A percentile compares a stretch with the other conserved stretches of the same genome.
Evolutionary conservation across 2,329 filamentous ascomycete genomes (phyloP).

Genomic region (Fusarium drepaniforme): DNA sequence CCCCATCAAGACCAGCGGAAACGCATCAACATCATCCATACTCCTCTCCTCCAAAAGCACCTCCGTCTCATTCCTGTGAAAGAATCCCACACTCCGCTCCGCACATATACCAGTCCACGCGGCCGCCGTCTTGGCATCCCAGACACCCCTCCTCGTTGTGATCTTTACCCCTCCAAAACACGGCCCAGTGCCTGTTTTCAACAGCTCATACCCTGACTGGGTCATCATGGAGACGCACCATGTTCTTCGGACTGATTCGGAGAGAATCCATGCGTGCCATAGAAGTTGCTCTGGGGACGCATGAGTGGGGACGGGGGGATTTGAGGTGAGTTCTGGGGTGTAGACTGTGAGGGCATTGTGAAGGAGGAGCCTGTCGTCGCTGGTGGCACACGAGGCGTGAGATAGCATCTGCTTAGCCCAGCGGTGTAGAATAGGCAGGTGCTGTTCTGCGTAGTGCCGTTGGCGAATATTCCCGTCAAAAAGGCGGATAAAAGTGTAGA

Average conservation of each 20-base stretch:
- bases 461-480: constrained; percentile 40
- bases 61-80: constrained; percentile 27
- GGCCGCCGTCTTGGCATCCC: constrained; percentile 41
- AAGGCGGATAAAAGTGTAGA: constrained; percentile 41
- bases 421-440: constrained; percentile 23
- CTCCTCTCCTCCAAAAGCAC: not conserved
- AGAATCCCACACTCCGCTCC: constrained; percentile 26
- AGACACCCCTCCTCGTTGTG: constrained; percentile 43
- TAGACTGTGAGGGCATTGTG: constrained; percentile 12
- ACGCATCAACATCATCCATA: constrained; percentile 13
- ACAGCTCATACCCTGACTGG: constrained; percentile 29
- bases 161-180: constrained; percentile 33
- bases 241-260: constrained; percentile 47
- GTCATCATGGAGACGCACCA: constrained; percentile 41
- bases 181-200: constrained; percentile 20
- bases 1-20: constrained; percentile 26
- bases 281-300: constrained; percentile 23
- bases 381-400: not conserved
- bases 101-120: constrained; percentile 37
- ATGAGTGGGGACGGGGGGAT: constrained; percentile 6
- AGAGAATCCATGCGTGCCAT: constrained; percentile 48
- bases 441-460: constrained; percentile 36
- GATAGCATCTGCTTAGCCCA: constrained; percentile 33
- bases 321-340: not conserved
- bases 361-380: constrained; percentile 17